Percentiles rank a stretch among this genome's conserved stretches.
Evolutionary conservation across 441 rosid genomes (phyloP).

Genomic region (Erodium texanum): DNA sequence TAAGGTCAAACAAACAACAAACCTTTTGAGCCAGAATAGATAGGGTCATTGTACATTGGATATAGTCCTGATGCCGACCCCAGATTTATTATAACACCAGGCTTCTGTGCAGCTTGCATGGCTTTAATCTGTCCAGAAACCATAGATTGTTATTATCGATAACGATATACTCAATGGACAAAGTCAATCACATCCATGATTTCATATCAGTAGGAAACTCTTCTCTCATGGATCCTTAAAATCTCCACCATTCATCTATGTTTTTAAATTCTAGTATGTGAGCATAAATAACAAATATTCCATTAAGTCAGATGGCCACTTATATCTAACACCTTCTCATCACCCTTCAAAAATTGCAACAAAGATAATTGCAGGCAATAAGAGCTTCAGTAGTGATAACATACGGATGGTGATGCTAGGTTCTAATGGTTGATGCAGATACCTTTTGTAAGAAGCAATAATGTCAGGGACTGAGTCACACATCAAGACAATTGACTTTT

Average conservation of each 20-base stretch:
- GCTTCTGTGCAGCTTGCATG: conserved; percentile 64
- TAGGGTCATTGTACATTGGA: conserved; percentile 54
- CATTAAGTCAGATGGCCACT: background rate
- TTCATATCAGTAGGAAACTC: background rate
- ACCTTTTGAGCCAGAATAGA: conserved; percentile 84
- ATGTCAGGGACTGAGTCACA: background rate
- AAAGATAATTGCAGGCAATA: background rate
- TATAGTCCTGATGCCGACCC: conserved; percentile 91
- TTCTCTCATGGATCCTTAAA: background rate
- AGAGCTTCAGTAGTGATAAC: background rate
- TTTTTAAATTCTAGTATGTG: background rate
- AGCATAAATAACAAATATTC: background rate
- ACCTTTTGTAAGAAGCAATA: background rate
- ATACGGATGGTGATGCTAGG: background rate
- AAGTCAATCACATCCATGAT: background rate
- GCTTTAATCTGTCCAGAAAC: conserved; percentile 46
- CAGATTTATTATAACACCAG: conserved; percentile 86
- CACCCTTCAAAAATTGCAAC: background rate
- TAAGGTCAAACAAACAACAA: conserved; percentile 14
- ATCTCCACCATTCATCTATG: background rate
- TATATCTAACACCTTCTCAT: background rate
- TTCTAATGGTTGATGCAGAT: background rate
- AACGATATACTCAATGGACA: conserved; percentile 4
- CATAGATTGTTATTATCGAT: conserved; percentile 4
- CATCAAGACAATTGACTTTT: background rate